These are phyloP conservation scores for Backusella macrospora DNA, from an alignment of 192 early-diverging fungal genomes.

Conservation along the genomic window DNA sequence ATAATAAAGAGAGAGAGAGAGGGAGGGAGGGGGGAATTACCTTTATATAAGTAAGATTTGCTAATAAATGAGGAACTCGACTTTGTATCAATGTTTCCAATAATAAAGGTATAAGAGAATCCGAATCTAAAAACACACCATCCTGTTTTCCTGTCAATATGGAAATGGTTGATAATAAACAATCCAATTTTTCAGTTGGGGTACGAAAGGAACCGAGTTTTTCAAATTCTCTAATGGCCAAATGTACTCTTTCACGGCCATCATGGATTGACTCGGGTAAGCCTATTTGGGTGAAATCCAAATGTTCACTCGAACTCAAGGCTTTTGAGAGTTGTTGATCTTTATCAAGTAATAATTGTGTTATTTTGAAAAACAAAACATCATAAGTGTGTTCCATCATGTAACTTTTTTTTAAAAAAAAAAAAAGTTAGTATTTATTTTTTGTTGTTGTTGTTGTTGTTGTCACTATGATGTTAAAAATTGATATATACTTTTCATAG, in stretches of 20 bases:
- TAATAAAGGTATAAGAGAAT: slow-evolving; percentile 51
- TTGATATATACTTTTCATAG: neutral
- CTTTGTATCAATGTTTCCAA: slow-evolving; percentile 50
- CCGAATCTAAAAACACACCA: slow-evolving; percentile 33
- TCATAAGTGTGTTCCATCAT: slow-evolving; percentile 61
- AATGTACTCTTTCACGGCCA: slow-evolving; percentile 34
- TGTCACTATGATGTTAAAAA: neutral
- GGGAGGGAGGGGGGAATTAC: neutral
- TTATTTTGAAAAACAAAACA: slow-evolving; percentile 57
- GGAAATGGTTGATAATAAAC: slow-evolving; percentile 41
- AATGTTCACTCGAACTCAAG: slow-evolving; percentile 30
- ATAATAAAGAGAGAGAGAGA: neutral
- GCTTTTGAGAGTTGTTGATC: slow-evolving; percentile 45
- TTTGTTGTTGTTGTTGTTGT: neutral
- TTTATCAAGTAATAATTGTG: slow-evolving; percentile 37
- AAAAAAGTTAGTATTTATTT: neutral
- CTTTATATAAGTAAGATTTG: slow-evolving; percentile 54
- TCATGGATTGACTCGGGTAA: slow-evolving; percentile 41
- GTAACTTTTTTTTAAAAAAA: slow-evolving; percentile 29
- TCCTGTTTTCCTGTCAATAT: slow-evolving; percentile 20
- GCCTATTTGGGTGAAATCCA: slow-evolving; percentile 53
- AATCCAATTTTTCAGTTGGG: slow-evolving; percentile 51
- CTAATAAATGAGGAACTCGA: slow-evolving; percentile 46
- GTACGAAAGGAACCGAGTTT: slow-evolving; percentile 50
- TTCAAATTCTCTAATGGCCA: slow-evolving; percentile 47